Conservation (phyloP, 768 basidiomycete species). For the Tephrocybe sp. region DNA sequence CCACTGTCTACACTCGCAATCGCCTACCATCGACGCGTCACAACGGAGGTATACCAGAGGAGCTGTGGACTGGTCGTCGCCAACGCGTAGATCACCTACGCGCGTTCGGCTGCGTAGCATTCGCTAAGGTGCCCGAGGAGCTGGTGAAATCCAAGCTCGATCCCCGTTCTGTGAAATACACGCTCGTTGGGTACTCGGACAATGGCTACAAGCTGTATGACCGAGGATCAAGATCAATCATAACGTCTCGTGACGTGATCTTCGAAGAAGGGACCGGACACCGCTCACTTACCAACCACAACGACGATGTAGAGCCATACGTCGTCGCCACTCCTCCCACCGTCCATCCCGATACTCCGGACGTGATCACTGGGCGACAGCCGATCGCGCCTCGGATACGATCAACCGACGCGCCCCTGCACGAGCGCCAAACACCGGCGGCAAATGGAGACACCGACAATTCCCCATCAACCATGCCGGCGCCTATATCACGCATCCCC, state of each 20-base stretch:
- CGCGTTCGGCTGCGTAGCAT: not conserved
- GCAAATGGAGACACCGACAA: no score
- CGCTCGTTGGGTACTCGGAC: not conserved
- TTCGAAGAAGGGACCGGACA: constrained; percentile 1
- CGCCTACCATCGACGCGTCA: no score
- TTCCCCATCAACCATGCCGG: no score
- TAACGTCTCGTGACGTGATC: constrained; percentile 1
- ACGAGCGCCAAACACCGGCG: no score
- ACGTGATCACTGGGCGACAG: no score
- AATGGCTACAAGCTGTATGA: not conserved
- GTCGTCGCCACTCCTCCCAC: not conserved
- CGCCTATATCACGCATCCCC: no score
- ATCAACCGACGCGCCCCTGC: no score
- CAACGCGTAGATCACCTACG: not conserved
- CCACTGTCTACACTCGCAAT: no score
- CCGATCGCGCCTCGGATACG: no score
- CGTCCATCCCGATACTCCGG: no score
- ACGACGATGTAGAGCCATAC: not conserved
- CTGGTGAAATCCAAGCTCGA: not conserved
- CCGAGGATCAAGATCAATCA: not conserved
- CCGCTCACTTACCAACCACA: not conserved
- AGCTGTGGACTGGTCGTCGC: not conserved
- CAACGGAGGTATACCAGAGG: no score
- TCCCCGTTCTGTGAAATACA: not conserved
- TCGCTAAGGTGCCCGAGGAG: not conserved